A percentile compares a stretch with the other conserved stretches of the same genome.
Evolutionary conservation across 495 filamentous ascomycete species (phyloP).

Genomic region (Pseudotulostoma volvatum): DNA sequence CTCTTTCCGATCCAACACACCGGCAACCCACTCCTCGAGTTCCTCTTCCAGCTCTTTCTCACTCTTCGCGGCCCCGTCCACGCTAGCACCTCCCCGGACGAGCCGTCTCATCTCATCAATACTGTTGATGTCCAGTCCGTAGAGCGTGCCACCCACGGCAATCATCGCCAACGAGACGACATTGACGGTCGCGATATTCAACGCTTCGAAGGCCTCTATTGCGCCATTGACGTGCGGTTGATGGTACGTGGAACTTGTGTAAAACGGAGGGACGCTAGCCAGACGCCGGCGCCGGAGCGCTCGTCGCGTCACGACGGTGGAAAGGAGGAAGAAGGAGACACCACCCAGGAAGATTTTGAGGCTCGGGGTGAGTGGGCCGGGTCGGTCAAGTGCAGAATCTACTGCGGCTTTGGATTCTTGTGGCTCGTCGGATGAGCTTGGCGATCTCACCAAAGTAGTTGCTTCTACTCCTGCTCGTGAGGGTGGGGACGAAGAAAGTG

Average conservation of each 20-base stretch:
- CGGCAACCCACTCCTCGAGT: slow-evolving; percentile 55
- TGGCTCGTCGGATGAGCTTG: too few species aligned
- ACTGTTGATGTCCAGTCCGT: slow-evolving; percentile 52
- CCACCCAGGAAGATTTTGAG: slow-evolving; percentile 51
- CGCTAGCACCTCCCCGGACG: slow-evolving; percentile 23
- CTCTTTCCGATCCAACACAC: slow-evolving; percentile 40
- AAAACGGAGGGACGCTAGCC: slow-evolving; percentile 45
- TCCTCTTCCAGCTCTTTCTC: slow-evolving; percentile 44
- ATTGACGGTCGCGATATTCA: slow-evolving; percentile 73
- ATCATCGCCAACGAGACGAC: slow-evolving; percentile 54
- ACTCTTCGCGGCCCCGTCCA: slow-evolving; percentile 19
- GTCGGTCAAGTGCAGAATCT: too few species aligned
- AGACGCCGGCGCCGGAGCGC: slow-evolving; percentile 38
- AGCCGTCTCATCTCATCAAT: slow-evolving; percentile 35
- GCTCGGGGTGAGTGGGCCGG: slow-evolving; percentile 12
- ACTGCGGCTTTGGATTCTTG: too few species aligned
- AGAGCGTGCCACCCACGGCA: slow-evolving; percentile 46
- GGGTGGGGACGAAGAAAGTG: too few species aligned
- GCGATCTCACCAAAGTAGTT: too few species aligned
- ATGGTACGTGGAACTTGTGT: slow-evolving; percentile 36
- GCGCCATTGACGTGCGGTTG: slow-evolving; percentile 34
- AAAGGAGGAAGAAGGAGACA: slow-evolving; percentile 52
- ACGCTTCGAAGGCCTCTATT: slow-evolving; percentile 56
- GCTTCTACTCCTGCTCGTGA: too few species aligned
- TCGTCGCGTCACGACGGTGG: slow-evolving; percentile 53